Percentiles rank a stretch among this genome's conserved stretches.
phyloP scores from a whole-genome alignment of 2,329 filamentous ascomycete species.

The Scedosporium minutisporum region DNA sequence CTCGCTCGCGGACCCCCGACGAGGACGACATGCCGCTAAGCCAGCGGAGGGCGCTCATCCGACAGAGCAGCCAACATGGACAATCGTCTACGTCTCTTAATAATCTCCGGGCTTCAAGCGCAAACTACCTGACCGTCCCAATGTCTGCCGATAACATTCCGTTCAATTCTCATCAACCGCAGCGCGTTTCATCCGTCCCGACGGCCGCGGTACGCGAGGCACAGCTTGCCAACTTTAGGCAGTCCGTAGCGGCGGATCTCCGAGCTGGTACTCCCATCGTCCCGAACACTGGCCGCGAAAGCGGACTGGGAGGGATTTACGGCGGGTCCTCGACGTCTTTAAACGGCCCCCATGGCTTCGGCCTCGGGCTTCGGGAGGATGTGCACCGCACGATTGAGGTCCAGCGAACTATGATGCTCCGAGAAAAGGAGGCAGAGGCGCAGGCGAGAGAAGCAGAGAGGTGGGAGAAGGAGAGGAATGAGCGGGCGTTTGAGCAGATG shows the following conservation, averaged over 20 bases:
- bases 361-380: slow-evolving; percentile 22
- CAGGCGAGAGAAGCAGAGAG: slow-evolving; percentile 49
- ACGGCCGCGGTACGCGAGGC: slow-evolving; percentile 40
- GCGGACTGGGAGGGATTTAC: slow-evolving; percentile 20
- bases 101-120: slow-evolving; percentile 6
- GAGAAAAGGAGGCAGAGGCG: slow-evolving; percentile 53
- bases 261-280: slow-evolving; percentile 28
- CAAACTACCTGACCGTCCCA: background rate
- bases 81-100: slow-evolving; percentile 10
- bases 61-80: slow-evolving; percentile 34
- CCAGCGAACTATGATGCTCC: slow-evolving; percentile 46
- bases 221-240: slow-evolving; percentile 57
- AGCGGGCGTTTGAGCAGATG: slow-evolving; percentile 58
- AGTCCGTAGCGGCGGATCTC: slow-evolving; percentile 55
- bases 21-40: slow-evolving; percentile 64
- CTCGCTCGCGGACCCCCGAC: slow-evolving; percentile 20
- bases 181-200: slow-evolving; percentile 33
- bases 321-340: slow-evolving; percentile 19
- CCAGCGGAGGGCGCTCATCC: slow-evolving; percentile 54
- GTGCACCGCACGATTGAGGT: slow-evolving; percentile 40
- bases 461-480: slow-evolving; percentile 45
- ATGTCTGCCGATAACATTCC: slow-evolving; percentile 20
- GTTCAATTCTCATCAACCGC: slow-evolving; percentile 48
- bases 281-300: slow-evolving; percentile 24
- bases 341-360: slow-evolving; percentile 9